Evolutionary conservation across 495 filamentous ascomycete genomes (phyloP), one percentile per base, ranked within the genome.

Genomic region (Mytilinidion resinicola): DNA sequence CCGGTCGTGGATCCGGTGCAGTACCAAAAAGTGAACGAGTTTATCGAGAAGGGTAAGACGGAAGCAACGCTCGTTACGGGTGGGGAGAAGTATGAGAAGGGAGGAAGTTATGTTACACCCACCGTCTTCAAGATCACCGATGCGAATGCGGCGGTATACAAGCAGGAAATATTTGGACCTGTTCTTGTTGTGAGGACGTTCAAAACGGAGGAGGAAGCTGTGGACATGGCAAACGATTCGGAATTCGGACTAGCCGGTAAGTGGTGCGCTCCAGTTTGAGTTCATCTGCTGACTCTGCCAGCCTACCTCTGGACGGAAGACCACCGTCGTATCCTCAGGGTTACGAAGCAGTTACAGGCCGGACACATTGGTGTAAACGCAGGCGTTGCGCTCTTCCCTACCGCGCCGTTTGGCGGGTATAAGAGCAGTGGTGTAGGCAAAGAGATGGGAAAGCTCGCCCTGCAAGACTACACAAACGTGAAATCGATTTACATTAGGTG

Each of bases 1-100:
- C 87, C 87, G 4, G 71, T 91, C 12, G 85, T 85, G 55, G 85
- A 82, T n/a, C 74, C 77, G 37, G 59, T 72, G 4, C 87, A 91
- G 67, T 76, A 79, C 54, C 75, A 84, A 34, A 90, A 89, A 71
- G 87, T 91, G 2, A 51, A 77, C 10, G 65, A 68, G 8, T 90
- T 89, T 64, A 86, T 90, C 53, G 71, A 71, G 10, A 80, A 87
- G 62, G 87, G 87, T 15, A 78, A 87, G 53, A 75, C 84, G 41
- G 68, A 65, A 9, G 87, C 79, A 0, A 61, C 70, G 0, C 17
- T 42, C 2, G 39, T 42, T 12, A 42, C 39, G 2, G 39, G 39
- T 17, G 39, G 39, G 17, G 17, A 47, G 10, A 37, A 25, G 39
- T 38, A 30, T 3, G 21, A 19, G 21, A 12, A 25, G 51, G 17